A percentile compares a stretch with the other conserved stretches of the same genome.
phyloP scores from a whole-genome alignment of 306 rosid species.

The Gleditsia sinensis region DNA sequence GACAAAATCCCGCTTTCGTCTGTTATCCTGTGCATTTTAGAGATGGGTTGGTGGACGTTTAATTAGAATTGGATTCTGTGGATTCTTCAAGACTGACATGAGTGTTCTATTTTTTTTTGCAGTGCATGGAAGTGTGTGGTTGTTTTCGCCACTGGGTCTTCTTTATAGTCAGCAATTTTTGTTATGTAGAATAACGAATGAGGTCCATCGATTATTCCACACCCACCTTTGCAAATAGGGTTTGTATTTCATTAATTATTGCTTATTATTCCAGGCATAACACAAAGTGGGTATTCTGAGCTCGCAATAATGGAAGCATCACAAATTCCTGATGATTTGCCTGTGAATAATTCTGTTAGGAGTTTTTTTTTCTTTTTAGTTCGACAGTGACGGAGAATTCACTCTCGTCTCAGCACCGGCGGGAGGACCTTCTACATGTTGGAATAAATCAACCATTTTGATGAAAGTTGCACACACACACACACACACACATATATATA shows the following conservation, averaged over 20 bases:
- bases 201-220: conserved; percentile 56
- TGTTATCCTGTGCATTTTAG: too few species aligned
- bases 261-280: conserved; percentile 15
- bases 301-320: conserved; percentile 45
- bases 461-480: conserved; percentile 16
- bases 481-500: too few species aligned
- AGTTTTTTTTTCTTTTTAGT: conserved; percentile 9
- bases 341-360: conserved; percentile 15
- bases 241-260: conserved; percentile 16
- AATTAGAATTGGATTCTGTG: conserved; percentile 53
- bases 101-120: background rate
- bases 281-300: conserved; percentile 16
- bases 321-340: conserved; percentile 37
- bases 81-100: conserved; percentile 45
- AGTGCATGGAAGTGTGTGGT: conserved; percentile 56
- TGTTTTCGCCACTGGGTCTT: conserved; percentile 41
- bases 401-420: background rate
- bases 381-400: conserved; percentile 15
- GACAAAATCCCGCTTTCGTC: too few species aligned
- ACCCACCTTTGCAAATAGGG: conserved; percentile 25
- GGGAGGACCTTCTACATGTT: background rate
- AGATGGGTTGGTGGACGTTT: conserved; percentile 9
- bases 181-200: conserved; percentile 56
- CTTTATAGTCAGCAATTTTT: conserved; percentile 36
- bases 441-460: conserved; percentile 20